A percentile compares a stretch with the other conserved stretches of the same genome.
These are phyloP conservation scores for Saccharomyces pastorianus DNA, from an alignment of 1,139 yeast genomes.

Conservation along the genomic window DNA sequence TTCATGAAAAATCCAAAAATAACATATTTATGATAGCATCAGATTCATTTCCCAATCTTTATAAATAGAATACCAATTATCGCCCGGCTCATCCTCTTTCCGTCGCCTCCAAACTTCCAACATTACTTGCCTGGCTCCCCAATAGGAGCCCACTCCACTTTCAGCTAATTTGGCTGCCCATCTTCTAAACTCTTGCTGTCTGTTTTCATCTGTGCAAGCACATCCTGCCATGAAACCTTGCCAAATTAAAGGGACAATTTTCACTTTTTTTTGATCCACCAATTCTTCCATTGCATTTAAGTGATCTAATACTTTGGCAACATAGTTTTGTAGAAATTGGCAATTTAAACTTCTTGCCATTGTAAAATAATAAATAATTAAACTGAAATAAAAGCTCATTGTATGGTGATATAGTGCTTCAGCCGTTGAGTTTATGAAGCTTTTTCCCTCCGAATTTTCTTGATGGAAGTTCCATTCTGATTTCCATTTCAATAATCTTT, in stretches of 20 bases:
- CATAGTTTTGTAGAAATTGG: constrained; percentile 42
- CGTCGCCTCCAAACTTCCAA: constrained; percentile 80
- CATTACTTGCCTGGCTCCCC: constrained; percentile 81
- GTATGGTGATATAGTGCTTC: constrained; percentile 80
- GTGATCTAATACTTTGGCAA: constrained; percentile 54
- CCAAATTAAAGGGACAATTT: constrained; percentile 75
- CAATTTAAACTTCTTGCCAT: constrained; percentile 50
- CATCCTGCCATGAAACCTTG: constrained; percentile 88
- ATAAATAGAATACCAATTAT: constrained; percentile 72
- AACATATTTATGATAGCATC: constrained; percentile 41
- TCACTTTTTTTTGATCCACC: constrained; percentile 45
- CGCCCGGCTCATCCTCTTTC: constrained; percentile 47
- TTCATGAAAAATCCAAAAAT: background rate
- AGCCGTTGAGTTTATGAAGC: constrained; percentile 44
- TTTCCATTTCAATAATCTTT: constrained; percentile 53
- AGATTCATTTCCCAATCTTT: constrained; percentile 81
- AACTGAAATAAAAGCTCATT: constrained; percentile 67
- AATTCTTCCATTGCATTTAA: constrained; percentile 55
- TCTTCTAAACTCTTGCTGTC: constrained; percentile 59
- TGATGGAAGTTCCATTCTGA: constrained; percentile 41
- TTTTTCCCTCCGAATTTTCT: constrained; percentile 10
- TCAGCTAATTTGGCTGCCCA: constrained; percentile 80
- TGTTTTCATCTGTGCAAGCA: constrained; percentile 52
- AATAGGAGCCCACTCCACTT: constrained; percentile 72
- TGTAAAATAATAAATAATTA: constrained; percentile 67